Base-by-base conservation (phyloP, 371 early-diverging fungal species). In the Mortierella sp. region DNA sequence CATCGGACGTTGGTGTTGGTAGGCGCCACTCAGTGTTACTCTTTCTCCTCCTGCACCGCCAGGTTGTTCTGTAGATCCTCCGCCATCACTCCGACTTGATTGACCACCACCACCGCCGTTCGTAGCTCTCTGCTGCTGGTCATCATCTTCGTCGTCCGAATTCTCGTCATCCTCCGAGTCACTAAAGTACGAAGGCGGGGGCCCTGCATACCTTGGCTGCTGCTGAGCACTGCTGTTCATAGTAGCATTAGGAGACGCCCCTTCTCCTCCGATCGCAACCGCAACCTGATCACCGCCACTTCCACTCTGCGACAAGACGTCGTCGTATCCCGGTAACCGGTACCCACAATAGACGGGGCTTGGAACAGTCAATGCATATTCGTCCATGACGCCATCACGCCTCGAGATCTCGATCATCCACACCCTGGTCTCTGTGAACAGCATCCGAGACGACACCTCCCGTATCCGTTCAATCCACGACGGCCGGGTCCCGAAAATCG, bases 401-500 rank as follows among this genome's bases (percentile, higher is more conserved):
- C 77, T 66, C 66, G 81, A 81, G 31, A 81, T 81, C 52, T 81
- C 81, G 34, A 81, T 81, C 74, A 77, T 74, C 81, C 81, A 81
- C 7, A 76, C 63, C 24, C 63, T 64, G 0, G 48, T 31, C 39
- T 80, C 73, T 31, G 48, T 53, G 68, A 76, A 70, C 22, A 80
- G 14, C 22, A 19, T 67, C 16, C 66, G 70, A 13, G 76, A 80
- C 13, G 50, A 66, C 4, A 80, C 52, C 9, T 76, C 73, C 19
- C 66, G 40, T 11, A 80, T 19, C 0, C 70, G 40, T 22, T 76
- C 80, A 26, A 45, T 58, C 73, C 72, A 73, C 5, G 76, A 61
- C 11, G 66, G 65, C 70, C 80, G 31, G 58, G 64, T 40, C 44
- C 55, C 26, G 41, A 37, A 13, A 63, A 31, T 7, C 34, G 31